Evolutionary conservation across 805 yeast genomes (phyloP), one percentile per base, ranked within the genome.

Genomic region (Kodamaea laetipori): DNA sequence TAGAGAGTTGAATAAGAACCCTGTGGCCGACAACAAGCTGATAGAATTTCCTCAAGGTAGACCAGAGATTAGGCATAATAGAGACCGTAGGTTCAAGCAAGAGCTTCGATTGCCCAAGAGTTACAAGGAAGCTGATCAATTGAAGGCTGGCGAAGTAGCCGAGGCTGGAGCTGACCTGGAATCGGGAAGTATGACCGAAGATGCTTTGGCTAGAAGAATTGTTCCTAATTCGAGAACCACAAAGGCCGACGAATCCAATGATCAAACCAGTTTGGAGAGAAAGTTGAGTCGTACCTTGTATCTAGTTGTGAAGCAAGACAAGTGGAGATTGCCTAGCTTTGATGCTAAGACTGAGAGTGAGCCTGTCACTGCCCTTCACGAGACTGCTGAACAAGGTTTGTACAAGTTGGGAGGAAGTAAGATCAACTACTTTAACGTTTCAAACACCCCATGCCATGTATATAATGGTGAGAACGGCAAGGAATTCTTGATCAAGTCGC

Each of bases 371-470:
- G 77, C 87, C 11, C 75, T 94, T 51, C 90, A 87, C 60, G 67
- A 66, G 44, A 76, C 81, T 27, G 96, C 96, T 2, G 88, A 86
- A 62, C 66, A 75, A 37, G 95, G 95, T 0, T 67, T 94, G 44
- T 76, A 80, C 60, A 54, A 64, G 16, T 55, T 86, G 15, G 96
- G 96, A 13, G 96, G 96, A 24, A 78, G 73, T 8, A 63, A 74
- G 43, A 78, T 94, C 60, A 86, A 89, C 66, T 84, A 89, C 34
- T 92, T 95, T 87, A 80, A 86, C 15, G 96, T 94, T n/a, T 89
- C 98, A 17, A 80, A 79, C 44, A 85, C 85, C 4, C 98, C 99
- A 31, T 84, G 90, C 32, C 90, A 83, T 34, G 72, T 78, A 52
- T 74, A 69, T 48, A 39, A 53, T 10, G 45, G 40, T 10, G 56